phyloP scores from a whole-genome alignment of 2,329 filamentous ascomycete species.

The Penicillium glabrum region DNA sequence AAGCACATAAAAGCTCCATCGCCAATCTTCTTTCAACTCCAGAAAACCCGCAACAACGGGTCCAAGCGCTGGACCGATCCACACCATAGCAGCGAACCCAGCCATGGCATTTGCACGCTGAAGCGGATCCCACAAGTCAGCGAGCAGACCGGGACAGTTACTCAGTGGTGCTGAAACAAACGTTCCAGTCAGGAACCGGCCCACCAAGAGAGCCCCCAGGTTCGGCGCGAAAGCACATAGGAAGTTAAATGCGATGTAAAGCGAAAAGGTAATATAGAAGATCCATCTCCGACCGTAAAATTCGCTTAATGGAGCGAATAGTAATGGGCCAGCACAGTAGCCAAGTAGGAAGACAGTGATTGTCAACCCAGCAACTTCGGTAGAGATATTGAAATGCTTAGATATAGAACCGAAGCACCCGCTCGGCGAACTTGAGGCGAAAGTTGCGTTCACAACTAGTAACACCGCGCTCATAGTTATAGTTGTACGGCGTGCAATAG shows the following conservation, averaged over 20 bases:
- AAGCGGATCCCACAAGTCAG: constrained; percentile 54
- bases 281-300: constrained; percentile 57
- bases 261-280: constrained; percentile 42
- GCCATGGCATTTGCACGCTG: constrained; percentile 57
- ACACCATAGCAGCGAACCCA: constrained; percentile 54
- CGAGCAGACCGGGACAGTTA: constrained; percentile 51
- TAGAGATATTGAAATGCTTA: constrained; percentile 49
- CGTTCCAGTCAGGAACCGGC: constrained; percentile 57
- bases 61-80: constrained; percentile 54
- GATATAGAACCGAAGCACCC: constrained; percentile 43
- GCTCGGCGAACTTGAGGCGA: constrained; percentile 50
- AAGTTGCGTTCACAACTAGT: constrained; percentile 55
- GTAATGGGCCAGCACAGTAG: constrained; percentile 61
- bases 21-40: constrained; percentile 52
- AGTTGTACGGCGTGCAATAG: constrained; percentile 36
- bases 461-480: constrained; percentile 17
- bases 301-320: constrained; percentile 67
- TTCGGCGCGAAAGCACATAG: constrained; percentile 56
- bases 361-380: constrained; percentile 53
- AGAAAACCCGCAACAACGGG: constrained; percentile 60
- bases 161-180: constrained; percentile 51
- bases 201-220: constrained; percentile 54
- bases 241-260: constrained; percentile 44
- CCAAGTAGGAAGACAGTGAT: constrained; percentile 65
- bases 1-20: constrained; percentile 48